These are phyloP conservation scores for Serendipita indica DNA, from an alignment of 768 basidiomycete species.

Conservation along the genomic window DNA sequence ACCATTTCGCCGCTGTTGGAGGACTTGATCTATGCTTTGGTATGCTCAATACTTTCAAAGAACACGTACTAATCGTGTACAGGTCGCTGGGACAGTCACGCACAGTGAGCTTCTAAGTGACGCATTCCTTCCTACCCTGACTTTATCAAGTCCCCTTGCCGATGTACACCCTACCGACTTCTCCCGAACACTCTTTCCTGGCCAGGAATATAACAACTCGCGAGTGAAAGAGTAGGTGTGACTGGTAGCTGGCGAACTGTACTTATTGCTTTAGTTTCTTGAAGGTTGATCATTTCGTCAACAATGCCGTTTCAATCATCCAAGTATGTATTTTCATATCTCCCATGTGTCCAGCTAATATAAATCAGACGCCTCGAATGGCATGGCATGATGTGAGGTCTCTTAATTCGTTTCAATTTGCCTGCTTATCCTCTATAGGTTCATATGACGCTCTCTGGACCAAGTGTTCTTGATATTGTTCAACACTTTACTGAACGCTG, in stretches of 20 bases:
- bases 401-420: neutral
- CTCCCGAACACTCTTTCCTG: constrained; percentile 69
- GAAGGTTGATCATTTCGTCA: constrained; percentile 59
- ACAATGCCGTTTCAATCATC: constrained; percentile 29
- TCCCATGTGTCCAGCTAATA: neutral
- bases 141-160: constrained; percentile 46
- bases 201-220: constrained; percentile 88
- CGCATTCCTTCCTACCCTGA: neutral
- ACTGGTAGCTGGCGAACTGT: neutral
- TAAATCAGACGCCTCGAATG: constrained; percentile 58
- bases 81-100: constrained; percentile 87
- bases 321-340: neutral
- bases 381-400: constrained; percentile 80
- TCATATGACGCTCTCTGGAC: constrained; percentile 71
- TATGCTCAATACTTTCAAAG: neutral
- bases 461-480: constrained; percentile 75
- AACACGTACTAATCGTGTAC: neutral
- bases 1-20: constrained; percentile 72
- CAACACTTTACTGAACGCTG: constrained; percentile 90
- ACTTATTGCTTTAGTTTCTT: constrained; percentile 51
- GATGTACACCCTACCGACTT: constrained; percentile 89
- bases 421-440: neutral
- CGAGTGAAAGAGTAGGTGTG: constrained; percentile 29
- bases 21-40: constrained; percentile 94
- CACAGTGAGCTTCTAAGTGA: constrained; percentile 27